phyloP scores from a whole-genome alignment of 2,329 filamentous ascomycete genomes.

The Cordyceps pruinosa region DNA sequence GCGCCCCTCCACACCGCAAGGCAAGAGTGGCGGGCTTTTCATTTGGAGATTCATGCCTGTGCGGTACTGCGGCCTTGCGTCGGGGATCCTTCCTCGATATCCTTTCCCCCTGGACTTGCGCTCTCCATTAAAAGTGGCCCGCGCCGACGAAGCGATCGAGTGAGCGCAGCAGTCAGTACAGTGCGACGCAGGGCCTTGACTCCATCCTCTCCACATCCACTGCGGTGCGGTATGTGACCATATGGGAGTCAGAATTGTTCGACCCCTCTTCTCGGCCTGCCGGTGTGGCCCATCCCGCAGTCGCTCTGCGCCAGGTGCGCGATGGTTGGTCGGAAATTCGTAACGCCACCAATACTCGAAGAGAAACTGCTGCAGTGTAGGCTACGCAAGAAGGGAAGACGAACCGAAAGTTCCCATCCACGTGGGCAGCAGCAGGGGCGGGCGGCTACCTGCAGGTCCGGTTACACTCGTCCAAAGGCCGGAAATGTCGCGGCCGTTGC shows the following conservation, averaged over 20 bases:
- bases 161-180: constrained; percentile 4
- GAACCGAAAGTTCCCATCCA: constrained; percentile 1
- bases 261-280: not conserved
- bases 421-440: constrained; percentile 1
- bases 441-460: not conserved
- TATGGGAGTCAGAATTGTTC: constrained; percentile 3
- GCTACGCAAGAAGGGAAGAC: not conserved
- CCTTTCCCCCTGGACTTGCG: not conserved
- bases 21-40: not conserved
- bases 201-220: constrained; percentile 1
- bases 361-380: not conserved
- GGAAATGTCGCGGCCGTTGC: not conserved
- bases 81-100: not conserved
- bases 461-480: not conserved
- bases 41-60: not conserved
- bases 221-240: not conserved
- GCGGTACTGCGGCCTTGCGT: not conserved
- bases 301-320: not conserved
- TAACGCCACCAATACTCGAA: constrained; percentile 6
- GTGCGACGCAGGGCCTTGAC: not conserved
- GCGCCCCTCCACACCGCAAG: not conserved
- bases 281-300: not conserved
- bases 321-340: not conserved
- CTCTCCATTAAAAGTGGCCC: not conserved
- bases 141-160: constrained; percentile 3